Base-by-base conservation (phyloP, 2,329 filamentous ascomycete species). In the Stagonosporopsis cucurbitacearum region DNA sequence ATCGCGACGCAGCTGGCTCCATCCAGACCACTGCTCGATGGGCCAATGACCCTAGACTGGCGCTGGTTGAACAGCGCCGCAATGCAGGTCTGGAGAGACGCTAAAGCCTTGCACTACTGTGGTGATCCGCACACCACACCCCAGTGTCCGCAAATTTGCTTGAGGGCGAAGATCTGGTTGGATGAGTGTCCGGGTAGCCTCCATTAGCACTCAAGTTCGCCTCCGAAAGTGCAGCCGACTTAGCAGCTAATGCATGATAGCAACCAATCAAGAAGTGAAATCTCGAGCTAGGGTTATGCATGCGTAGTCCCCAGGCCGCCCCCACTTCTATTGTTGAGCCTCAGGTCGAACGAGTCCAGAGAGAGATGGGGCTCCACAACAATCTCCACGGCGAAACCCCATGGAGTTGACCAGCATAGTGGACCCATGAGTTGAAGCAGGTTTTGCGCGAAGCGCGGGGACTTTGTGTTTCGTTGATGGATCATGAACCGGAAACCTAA, bases 251-350 rank as follows among this genome's bases (percentile, higher is more conserved):
- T 36, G 32, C 15, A 54, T 8, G 8, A 3, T 8, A 22, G 15
- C n/a, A 32, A 20, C 66, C 65, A 68, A 66, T 67, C 47, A 63
- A 17, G 41, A 30, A 20, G n/a, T 23, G 7, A 22, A 37, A 5
- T 12, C 7, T 12, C 20, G 4, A 20, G 35, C 52, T 51, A 50
- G 37, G 39, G 22, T 30, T 30, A 55, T 44, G 37, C 47, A 44
- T 45, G 54, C 53, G 45, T 44, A 37, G 28, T 41, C 46, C 54
- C 53, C 54, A 52, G 55, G 44, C 35, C 32, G 17, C 53, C 48
- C 48, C 58, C 66, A 65, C 66, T 63, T 59, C 48, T 17, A 49
- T 56, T 59, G 58, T 69, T 68, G 66, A 70, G 67, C 67, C 67
- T 67, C 65, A 70, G 58, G 60, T 37, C 57, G 51, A 62, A 54